Base-by-base conservation (phyloP, 2,329 filamentous ascomycete genomes). In the Diplodia sapinea region DNA sequence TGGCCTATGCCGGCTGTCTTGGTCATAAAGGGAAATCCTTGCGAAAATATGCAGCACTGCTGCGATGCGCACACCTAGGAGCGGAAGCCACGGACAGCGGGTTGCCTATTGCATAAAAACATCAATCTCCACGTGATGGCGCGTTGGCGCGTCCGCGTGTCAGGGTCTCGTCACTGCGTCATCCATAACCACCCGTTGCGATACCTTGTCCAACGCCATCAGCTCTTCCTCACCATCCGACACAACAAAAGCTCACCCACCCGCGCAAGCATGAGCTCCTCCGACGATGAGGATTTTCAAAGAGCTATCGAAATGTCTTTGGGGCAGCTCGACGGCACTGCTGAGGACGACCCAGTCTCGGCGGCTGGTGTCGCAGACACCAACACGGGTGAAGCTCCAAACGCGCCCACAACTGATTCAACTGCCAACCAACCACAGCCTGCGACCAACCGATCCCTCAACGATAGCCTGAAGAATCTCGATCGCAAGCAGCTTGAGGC, bases 401-500 rank as follows among this genome's bases (percentile, higher is more conserved):
- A 17, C 20, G 17, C 17, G 11, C 20, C 55, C 15, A 20, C 47
- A 20, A 1, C 38, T n/a, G 55, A 55, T 17, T 33, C 49, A 61
- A 15, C 33, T 67, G 29, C 65, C 47, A 61, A 67, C 65, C 12
- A 13, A 11, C 17, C 13, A 62, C 55, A 67, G 55, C 65, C 13
- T 11, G 50, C 13, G 15, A 54, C 20, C 17, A 65, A 20, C 26
- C 62, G 62, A 11, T 4, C 50, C 26, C 12, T 65, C 62, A 65
- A 65, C 17, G 62, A 55, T 0, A 85, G 85, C 3, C 12, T 63
- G 59, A 51, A 38, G 47, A 12, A 26, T 8, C 78, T 96, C 1
- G 86, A 97, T 79, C 87, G 94, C 43, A 92, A 89, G 78, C 86
- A 88, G 64, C 95, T 97, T 92, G 94, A 97, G 77, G 84, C 89